phyloP scores from a whole-genome alignment of 768 basidiomycete genomes.

The Clathrus columnatus region DNA sequence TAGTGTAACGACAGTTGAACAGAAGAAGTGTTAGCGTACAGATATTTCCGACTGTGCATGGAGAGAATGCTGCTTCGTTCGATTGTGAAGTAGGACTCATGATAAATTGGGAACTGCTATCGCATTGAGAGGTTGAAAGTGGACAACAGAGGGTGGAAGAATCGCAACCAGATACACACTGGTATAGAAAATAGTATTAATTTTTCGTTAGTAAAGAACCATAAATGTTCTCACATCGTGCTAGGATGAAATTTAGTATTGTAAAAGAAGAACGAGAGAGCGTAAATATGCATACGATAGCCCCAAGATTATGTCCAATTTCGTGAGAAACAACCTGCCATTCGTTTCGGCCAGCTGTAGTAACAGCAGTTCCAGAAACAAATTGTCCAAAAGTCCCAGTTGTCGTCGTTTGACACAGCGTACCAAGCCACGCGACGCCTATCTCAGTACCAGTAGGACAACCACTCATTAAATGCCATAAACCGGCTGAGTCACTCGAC shows the following conservation, averaged over 20 bases:
- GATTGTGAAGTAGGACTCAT: constrained; percentile 73
- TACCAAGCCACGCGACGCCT: constrained; percentile 84
- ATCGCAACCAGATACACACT: constrained; percentile 64
- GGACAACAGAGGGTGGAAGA: constrained; percentile 61
- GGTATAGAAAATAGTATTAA: constrained; percentile 10
- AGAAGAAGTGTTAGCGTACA: constrained; percentile 37
- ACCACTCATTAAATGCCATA: constrained; percentile 86
- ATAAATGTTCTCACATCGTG: constrained; percentile 38
- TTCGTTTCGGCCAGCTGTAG: constrained; percentile 66
- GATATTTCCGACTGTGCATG: constrained; percentile 76
- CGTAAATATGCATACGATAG: constrained; percentile 49
- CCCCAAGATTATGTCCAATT: constrained; percentile 84
- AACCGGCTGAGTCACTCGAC: constrained; percentile 63
- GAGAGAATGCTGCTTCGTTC: constrained; percentile 63
- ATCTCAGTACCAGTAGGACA: constrained; percentile 76
- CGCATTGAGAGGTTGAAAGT: constrained; percentile 45
- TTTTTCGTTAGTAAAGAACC: too few relatives aligned
- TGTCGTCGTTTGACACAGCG: constrained; percentile 53
- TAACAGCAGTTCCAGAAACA: constrained; percentile 77
- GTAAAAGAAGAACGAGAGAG: constrained; percentile 8
- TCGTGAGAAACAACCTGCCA: constrained; percentile 82
- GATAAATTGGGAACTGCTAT: constrained; percentile 61
- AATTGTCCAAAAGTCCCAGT: constrained; percentile 37
- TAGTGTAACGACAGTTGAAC: neutral
- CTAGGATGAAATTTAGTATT: constrained; percentile 26